Evolutionary conservation across 2,329 filamentous ascomycete genomes (phyloP).

Genomic region (Parasarocladium wereldwijsianum): DNA sequence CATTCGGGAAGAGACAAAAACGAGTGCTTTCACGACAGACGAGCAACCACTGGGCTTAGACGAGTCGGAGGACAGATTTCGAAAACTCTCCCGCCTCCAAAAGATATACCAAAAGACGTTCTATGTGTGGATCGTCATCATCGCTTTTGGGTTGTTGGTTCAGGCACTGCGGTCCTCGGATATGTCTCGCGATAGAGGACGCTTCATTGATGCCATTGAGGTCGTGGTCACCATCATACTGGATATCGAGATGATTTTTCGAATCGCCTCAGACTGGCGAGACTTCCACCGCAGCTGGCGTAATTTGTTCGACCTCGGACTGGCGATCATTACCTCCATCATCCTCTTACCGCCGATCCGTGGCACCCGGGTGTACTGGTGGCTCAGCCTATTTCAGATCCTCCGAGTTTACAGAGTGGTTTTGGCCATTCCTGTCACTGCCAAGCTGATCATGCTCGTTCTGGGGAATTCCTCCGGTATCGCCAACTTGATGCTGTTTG

Average conservation of each 20-base stretch:
- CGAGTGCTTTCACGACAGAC: conserved; percentile 79
- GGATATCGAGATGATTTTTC: conserved; percentile 66
- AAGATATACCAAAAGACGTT: conserved; percentile 58
- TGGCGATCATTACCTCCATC: conserved; percentile 69
- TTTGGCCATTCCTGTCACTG: conserved; percentile 72
- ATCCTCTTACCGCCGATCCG: conserved; percentile 77
- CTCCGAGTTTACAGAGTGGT: conserved; percentile 85
- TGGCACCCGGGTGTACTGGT: conserved; percentile 62
- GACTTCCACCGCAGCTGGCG: conserved; percentile 58
- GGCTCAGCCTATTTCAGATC: conserved; percentile 88
- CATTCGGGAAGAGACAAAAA: conserved; percentile 89
- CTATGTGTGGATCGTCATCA: conserved; percentile 67
- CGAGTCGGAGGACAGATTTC: conserved; percentile 21
- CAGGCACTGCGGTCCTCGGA: conserved; percentile 63
- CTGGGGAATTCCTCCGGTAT: conserved; percentile 87
- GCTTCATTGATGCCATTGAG: conserved; percentile 60
- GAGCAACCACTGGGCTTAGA: conserved; percentile 22
- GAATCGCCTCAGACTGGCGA: conserved; percentile 67
- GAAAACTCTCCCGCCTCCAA: conserved; percentile 33
- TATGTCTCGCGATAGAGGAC: conserved; percentile 48
- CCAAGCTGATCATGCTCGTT: conserved; percentile 74
- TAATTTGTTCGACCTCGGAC: conserved; percentile 66
- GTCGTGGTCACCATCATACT: conserved; percentile 64
- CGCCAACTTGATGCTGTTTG: conserved; percentile 85
- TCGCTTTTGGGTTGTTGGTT: conserved; percentile 64